These are phyloP conservation scores for Hypoxylon cercidicola DNA, from an alignment of 495 filamentous ascomycete species.

Conservation along the genomic window DNA sequence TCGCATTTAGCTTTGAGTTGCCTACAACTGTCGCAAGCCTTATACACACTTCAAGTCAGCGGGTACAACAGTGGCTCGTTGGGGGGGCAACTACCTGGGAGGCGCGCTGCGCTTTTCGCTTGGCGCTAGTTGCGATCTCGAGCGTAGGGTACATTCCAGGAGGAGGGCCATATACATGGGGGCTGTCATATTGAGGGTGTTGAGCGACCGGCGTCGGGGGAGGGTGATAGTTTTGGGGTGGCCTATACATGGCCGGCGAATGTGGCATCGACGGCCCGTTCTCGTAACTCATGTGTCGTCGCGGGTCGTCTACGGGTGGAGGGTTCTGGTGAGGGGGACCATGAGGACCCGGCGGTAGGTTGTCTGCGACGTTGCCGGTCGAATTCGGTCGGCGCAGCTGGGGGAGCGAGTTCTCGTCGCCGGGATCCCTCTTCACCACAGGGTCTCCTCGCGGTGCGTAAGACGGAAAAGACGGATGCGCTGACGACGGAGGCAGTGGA, in stretches of 20 bases:
- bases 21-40: constrained; percentile 76
- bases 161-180: constrained; percentile 47
- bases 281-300: constrained; percentile 60
- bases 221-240: constrained; percentile 55
- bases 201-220: constrained; percentile 54
- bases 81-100: constrained; percentile 54
- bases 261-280: constrained; percentile 50
- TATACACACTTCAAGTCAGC: constrained; percentile 43
- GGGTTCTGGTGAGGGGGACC: constrained; percentile 45
- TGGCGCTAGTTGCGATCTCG: constrained; percentile 59
- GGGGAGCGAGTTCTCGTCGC: constrained; percentile 56
- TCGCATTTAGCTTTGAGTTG: constrained; percentile 78
- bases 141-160: constrained; percentile 48
- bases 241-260: constrained; percentile 54
- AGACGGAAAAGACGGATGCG: constrained; percentile 53
- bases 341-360: constrained; percentile 50
- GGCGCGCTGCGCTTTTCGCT: constrained; percentile 63
- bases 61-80: constrained; percentile 1
- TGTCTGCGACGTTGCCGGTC: constrained; percentile 53
- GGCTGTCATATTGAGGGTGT: constrained; percentile 56
- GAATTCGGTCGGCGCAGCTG: constrained; percentile 58
- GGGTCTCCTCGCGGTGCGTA: constrained; percentile 56
- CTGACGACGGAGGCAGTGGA: constrained; percentile 53
- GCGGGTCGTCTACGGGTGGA: constrained; percentile 51
- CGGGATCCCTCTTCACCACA: constrained; percentile 61